Evolutionary conservation across 192 early-diverging fungal species (phyloP).

Genomic region (Backusella morwellensis): DNA sequence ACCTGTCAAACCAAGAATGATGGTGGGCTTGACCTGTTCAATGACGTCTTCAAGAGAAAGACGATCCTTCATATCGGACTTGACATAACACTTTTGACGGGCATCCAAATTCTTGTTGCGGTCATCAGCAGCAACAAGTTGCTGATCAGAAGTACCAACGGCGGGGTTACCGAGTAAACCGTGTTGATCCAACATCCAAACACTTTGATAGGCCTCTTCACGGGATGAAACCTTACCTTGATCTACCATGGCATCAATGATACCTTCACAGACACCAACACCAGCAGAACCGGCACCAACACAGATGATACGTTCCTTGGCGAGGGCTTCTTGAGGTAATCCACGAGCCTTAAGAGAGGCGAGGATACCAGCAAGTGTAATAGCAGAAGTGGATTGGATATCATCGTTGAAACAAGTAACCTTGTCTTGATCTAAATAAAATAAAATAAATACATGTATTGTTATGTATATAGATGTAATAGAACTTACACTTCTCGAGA

Average conservation of each 20-base stretch:
- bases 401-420: constrained; percentile 42
- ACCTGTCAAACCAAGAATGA: constrained; percentile 50
- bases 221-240: constrained; percentile 37
- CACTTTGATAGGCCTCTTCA: constrained; percentile 47
- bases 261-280: constrained; percentile 41
- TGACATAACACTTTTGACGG: constrained; percentile 46
- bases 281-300: constrained; percentile 37
- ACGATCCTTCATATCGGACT: constrained; percentile 46
- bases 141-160: constrained; percentile 24
- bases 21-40: constrained; percentile 49
- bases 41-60: constrained; percentile 48
- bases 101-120: constrained; percentile 40
- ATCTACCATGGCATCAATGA: constrained; percentile 36
- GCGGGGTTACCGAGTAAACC: constrained; percentile 47
- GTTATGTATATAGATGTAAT: neutral
- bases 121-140: neutral
- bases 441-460: neutral
- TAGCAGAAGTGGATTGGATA: constrained; percentile 41
- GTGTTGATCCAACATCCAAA: constrained; percentile 57
- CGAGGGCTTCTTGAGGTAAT: constrained; percentile 12
- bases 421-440: constrained; percentile 25
- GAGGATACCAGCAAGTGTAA: constrained; percentile 37
- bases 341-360: constrained; percentile 35
- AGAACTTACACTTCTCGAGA: constrained; percentile 35
- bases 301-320: constrained; percentile 33